Evolutionary conservation across 129 eudicot species (phyloP), one percentile per base, ranked within the genome.

Genomic region (Arctium lappa): DNA sequence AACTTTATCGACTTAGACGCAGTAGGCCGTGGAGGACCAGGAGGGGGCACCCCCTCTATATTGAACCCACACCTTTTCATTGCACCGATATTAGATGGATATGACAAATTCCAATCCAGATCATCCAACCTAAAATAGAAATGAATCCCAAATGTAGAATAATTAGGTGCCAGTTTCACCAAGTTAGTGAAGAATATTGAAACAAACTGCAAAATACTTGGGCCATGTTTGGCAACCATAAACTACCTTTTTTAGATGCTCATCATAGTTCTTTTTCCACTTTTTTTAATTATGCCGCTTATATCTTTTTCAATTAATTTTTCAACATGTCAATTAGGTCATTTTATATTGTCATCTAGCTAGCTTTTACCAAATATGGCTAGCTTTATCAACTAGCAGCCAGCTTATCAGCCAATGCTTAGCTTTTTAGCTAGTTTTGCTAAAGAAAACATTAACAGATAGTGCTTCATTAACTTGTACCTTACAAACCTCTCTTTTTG

Each of bases 1-100:
- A 90, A 12, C 48, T 86, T 86, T 53, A 93, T 74, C 32, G 97
- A 90, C 82, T 84, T 93, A 10, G 99, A 87, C 75, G 98, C 84
- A 1, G 87, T 77, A 3, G 85, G 83, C 18, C 68, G 81, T 63
- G 89, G 77, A 81, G 86, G 88, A 30, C 85, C 86, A 37, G 79
- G 71, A 46, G 81, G 81, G 37, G 87, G 34, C 39, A 69, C 66
- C 50, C 92, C 97, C 80, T 91, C 98, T 37, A 95, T 40, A 56
- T 74, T 90, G 83, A 95, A 91, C 31, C 93, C 93, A 69, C 79
- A 75, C 66, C 88, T 87, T 75, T 85, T 89, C 88, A 83, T 89
- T 63, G 81, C 84, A 80, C 85, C 79, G 63, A 80, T 82, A 12
- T 89, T 81, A 37, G 89, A 86, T 77, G 86, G 79, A 77, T 84